Conservation (phyloP, 352 stramenopile species). For the Globisporangium okanoganense region DNA sequence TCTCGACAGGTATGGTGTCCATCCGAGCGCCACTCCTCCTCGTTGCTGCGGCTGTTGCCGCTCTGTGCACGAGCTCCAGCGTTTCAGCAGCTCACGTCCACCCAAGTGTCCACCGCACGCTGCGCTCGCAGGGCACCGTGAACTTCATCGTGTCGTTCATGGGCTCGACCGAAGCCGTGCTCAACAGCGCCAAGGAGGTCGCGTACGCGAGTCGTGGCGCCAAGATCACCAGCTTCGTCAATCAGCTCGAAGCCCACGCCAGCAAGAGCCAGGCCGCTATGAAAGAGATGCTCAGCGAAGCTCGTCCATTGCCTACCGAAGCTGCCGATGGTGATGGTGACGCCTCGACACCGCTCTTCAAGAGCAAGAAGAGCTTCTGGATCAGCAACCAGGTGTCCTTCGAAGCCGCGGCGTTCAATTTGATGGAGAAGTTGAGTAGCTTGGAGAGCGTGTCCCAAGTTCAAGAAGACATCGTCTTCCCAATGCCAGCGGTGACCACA, state of each 20-base stretch:
- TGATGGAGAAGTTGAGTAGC: conserved; percentile 17
- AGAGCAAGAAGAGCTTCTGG: conserved; percentile 14
- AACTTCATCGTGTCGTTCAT: conserved; percentile 32
- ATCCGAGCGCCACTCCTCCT: too few relatives aligned
- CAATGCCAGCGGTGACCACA: not conserved
- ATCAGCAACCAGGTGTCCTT: conserved; percentile 16
- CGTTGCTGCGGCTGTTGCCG: too few relatives aligned
- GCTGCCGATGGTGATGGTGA: not conserved
- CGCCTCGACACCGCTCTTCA: conserved; percentile 5
- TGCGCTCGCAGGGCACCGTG: conserved; percentile 20
- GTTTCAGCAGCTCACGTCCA: not conserved
- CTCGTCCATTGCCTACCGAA: not conserved
- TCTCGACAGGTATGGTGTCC: too few relatives aligned
- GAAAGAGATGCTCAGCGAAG: not conserved
- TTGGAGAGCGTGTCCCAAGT: conserved; percentile 12
- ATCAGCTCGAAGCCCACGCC: conserved; percentile 8
- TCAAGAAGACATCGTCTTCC: conserved; percentile 12
- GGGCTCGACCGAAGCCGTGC: conserved; percentile 7
- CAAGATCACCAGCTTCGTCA: conserved; percentile 14
- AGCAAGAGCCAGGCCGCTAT: not conserved
- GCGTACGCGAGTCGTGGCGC: conserved; percentile 4
- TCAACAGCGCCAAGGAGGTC: conserved; percentile 16
- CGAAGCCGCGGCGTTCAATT: conserved; percentile 14
- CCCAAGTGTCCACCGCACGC: conserved; percentile 19
- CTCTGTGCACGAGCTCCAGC: not conserved